Conservation (phyloP, 805 yeast species). For the Metschnikowia aberdeeniae region DNA sequence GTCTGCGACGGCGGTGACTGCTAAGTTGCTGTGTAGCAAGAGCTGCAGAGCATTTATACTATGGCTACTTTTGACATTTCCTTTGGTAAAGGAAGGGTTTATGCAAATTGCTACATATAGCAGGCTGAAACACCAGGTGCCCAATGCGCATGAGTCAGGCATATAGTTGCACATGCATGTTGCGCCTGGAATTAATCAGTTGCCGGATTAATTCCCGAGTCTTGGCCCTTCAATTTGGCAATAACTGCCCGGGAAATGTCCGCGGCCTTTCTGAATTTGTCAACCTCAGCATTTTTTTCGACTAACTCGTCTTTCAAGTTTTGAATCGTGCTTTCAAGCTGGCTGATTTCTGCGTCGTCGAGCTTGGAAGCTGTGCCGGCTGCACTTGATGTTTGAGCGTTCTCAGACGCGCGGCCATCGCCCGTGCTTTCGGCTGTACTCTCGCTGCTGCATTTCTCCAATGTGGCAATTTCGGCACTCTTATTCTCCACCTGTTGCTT, state of each 20-base stretch:
- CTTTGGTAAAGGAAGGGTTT: background rate
- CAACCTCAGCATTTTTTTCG: slow-evolving; percentile 3
- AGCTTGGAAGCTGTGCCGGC: background rate
- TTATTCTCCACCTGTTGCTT: slow-evolving; percentile 5
- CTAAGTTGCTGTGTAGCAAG: no score
- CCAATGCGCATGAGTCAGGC: slow-evolving; percentile 2
- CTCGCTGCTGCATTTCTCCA: background rate
- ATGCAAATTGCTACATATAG: slow-evolving; percentile 1
- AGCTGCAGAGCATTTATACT: no score
- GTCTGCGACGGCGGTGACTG: no score
- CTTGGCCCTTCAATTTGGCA: slow-evolving; percentile 6
- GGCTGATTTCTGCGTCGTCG: background rate
- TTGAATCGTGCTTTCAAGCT: slow-evolving; percentile 3
- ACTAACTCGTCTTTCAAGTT: slow-evolving; percentile 5
- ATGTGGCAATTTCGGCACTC: background rate
- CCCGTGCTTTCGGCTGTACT: background rate
- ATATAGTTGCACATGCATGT: background rate
- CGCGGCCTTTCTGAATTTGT: slow-evolving; percentile 3
- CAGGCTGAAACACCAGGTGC: slow-evolving; percentile 1
- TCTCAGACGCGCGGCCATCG: background rate
- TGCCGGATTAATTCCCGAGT: background rate
- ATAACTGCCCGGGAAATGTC: slow-evolving; percentile 4
- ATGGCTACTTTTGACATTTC: no score
- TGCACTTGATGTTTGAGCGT: background rate
- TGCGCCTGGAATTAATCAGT: no score